A percentile compares a stretch with the other conserved stretches of the same genome.
Evolutionary conservation across 805 yeast species (phyloP).

Genomic region (Isabelozyma gotoi): DNA sequence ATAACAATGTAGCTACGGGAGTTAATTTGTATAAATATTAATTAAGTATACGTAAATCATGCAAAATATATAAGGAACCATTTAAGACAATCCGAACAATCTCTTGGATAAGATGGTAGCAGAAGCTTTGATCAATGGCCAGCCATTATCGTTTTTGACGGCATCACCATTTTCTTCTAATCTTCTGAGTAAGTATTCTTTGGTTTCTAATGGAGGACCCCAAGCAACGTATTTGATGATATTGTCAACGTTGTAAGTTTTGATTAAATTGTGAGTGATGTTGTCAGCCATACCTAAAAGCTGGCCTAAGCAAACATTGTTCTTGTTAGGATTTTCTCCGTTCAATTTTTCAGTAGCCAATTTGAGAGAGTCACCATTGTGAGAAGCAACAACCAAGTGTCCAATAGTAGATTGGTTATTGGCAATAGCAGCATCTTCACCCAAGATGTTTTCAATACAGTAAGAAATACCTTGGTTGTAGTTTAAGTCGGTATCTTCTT

Average conservation of each 20-base stretch:
- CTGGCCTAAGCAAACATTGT: constrained; percentile 84
- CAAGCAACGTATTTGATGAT: constrained; percentile 94
- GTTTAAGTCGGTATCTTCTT: constrained; percentile 75
- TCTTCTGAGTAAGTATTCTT: constrained; percentile 84
- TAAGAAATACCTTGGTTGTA: constrained; percentile 69
- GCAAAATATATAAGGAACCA: neutral
- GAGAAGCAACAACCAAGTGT: constrained; percentile 88
- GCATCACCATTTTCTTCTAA: constrained; percentile 96
- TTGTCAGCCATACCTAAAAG: constrained; percentile 95
- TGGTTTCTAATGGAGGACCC: constrained; percentile 96
- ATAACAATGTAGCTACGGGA: constrained; percentile 2
- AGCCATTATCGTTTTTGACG: constrained; percentile 80
- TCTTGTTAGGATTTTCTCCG: constrained; percentile 23
- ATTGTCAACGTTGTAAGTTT: constrained; percentile 62
- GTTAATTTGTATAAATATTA: neutral
- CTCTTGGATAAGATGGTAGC: constrained; percentile 22
- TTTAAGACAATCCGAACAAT: no score
- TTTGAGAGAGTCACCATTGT: constrained; percentile 76
- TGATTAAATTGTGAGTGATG: constrained; percentile 71
- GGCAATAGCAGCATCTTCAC: constrained; percentile 2
- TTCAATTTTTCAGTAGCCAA: constrained; percentile 61
- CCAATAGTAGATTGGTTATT: constrained; percentile 55
- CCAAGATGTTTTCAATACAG: constrained; percentile 59
- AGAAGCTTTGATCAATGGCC: constrained; percentile 64
- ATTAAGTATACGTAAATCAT: neutral